Evolutionary conservation across 2,329 filamentous ascomycete genomes (phyloP), one percentile per base, ranked within the genome.

Genomic region (Hymenotorrendiella dingleyae): DNA sequence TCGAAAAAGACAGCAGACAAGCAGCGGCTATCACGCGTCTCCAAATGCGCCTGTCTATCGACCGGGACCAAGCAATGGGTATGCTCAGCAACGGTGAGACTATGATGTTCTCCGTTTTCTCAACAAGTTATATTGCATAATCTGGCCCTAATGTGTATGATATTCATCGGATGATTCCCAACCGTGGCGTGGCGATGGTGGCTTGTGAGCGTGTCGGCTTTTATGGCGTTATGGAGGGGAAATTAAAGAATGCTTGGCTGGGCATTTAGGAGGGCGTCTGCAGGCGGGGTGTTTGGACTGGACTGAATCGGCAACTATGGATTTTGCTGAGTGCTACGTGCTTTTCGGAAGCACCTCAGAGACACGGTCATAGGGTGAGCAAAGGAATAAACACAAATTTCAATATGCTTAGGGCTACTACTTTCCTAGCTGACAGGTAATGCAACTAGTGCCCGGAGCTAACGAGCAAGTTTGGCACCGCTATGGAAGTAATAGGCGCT

Each of bases 1-100:
- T 21, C 52, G 58, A 6, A 66, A 67, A 47, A 51, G 60, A 29
- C 60, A 58, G 28, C 42, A 48, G 10, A 44, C 42, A 3, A 49
- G 40, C 19, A 49, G 40, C 19, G 41, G 51, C n/a, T 48, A 44
- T 37, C 34, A 36, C 5, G 33, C 35, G 17, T 30, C 44, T 4
- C 17, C 40, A 7, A 47, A 30, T 26, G 8, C 44, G 14, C 47
- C 48, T 14, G 38, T 39, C 8, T 50, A 46, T 34, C 43, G 49
- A n/a, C 46, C 47, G 19, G 36, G 42, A 27, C 46, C 46, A 10
- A 36, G 42, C 5, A 45, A 49, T 32, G 43, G 37, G 16, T 49
- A 45, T 29, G 9, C 17, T 4, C 32, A 14, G 14, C 24, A 23
- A 23, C 16, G 11, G 21, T 32, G 29, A 32, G 7, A 7, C 6